Evolutionary conservation across 2,329 filamentous ascomycete species (phyloP), one percentile per base, ranked within the genome.

Genomic region (Corinectria fuckeliana): DNA sequence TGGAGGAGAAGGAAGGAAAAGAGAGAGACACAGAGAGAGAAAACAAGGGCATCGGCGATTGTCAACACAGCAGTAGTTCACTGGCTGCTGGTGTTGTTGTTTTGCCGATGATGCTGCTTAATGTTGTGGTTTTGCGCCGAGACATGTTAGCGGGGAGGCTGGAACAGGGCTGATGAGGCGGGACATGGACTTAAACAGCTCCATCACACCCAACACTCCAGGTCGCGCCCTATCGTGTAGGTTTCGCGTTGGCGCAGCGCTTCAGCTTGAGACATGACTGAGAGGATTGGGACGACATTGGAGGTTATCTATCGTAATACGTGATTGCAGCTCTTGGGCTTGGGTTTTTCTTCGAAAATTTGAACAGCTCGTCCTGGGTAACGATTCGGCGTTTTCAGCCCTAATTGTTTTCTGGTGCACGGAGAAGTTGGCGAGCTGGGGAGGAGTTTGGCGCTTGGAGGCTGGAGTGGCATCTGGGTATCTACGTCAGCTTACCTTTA

Each of bases 231-330:
- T 50, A 66, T 64, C 67, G 67, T 65, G 67, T 66, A 56, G 56
- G 58, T 67, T 69, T 69, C 67, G 67, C 60, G 67, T 67, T 62
- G 47, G 50, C 49, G 49, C 44, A 58, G 23, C 41, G 9, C 41
- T 26, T 23, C 16, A 32, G 28, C 16, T 21, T 50, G 21, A 50
- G 47, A 45, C 45, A 45, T 5, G 16, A 38, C 13, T 21, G 14
- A 13, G 25, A 28, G 47, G 34, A 48, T 32, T 18, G 11, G 10
- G 23, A 20, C n/a, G 38, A 41, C n/a, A 16, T 32, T 23, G 39
- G 20, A 9, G n/a, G 7, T 8, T 10, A 18, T 16, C n/a, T 10
- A 18, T 16, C n/a, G 13, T 5, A 30, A 2, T 30, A n/a, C 18
- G 11, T 26, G 25, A 45, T 28, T 20, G 7, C 14, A 20, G 20